Base-by-base conservation (phyloP, 495 filamentous ascomycete species). In the Lasiosphaeria ovina region DNA sequence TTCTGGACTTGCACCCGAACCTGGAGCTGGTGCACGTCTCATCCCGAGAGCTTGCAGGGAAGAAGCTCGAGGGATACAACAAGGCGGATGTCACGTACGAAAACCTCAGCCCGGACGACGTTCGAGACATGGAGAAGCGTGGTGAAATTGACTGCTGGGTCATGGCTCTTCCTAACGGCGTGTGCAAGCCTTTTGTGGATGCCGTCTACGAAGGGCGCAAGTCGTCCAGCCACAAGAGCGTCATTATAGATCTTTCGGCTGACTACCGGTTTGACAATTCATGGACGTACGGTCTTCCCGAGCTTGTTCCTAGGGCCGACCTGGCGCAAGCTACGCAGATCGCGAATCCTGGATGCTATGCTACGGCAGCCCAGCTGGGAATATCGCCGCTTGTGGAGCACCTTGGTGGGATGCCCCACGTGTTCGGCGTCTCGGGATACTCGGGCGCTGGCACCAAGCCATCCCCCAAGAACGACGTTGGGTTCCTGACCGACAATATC, bases 111-210 rank as follows among this genome's bases (percentile, higher is more conserved):
- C 83, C 91, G 45, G 94, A 98, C 55, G 93, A 97, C 69, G 89
- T 97, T 31, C 86, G 89, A 55, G 85, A 87, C 56, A 95, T 97
- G 91, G 91, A 93, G 64, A 86, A 90, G 69, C 87, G 88, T 48
- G 89, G 89, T n/a, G 88, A 94, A 55, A 90, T 98, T 56, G 94
- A 98, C 79, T 95, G 92, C 77, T 98, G 92, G 92, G 91, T 98
- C 38, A 96, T 98, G 92, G 94, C 94, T 42, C 83, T 98, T 34
- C 94, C 94, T 11, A 98, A 98, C 68, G 94, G 94, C 53, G 92
- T 98, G 58, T 97, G 92, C 82, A 91, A 93, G 77, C 94, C 94
- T 3, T 98, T 89, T 67, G 91, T 98, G 12, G 92, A 98, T 62
- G 93, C 94, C 34, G 85, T 98, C 51, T 83, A 93, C 68, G 85